phyloP scores from a whole-genome alignment of 805 yeast genomes.

The Wickerhamomyces strasburgensis region DNA sequence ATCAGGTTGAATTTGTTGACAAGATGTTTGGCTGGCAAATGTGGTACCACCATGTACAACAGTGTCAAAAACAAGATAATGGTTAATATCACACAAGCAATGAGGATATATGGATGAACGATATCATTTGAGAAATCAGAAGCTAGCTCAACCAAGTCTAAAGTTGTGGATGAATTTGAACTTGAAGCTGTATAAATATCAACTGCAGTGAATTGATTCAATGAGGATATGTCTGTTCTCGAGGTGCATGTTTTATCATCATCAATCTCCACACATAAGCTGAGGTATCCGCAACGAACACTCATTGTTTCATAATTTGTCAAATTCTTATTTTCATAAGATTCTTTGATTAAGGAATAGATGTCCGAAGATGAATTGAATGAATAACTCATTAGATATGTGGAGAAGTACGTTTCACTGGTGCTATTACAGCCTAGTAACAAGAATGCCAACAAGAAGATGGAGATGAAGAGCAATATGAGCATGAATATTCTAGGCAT shows the following conservation, averaged over 20 bases:
- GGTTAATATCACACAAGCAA: slow-evolving; percentile 42
- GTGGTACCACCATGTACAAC: slow-evolving; percentile 43
- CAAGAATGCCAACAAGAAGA: slow-evolving; percentile 49
- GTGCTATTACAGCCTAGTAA: slow-evolving; percentile 49
- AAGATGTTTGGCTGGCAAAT: slow-evolving; percentile 37
- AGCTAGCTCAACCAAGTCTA: slow-evolving; percentile 47
- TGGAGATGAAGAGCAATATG: slow-evolving; percentile 39
- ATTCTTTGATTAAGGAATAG: slow-evolving; percentile 34
- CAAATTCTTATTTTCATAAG: slow-evolving; percentile 29
- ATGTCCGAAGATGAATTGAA: slow-evolving; percentile 44
- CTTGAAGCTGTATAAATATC: slow-evolving; percentile 29
- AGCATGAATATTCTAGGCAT: slow-evolving; percentile 40
- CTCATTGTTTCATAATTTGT: slow-evolving; percentile 35
- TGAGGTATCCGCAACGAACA: slow-evolving; percentile 51
- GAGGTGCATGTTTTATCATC: slow-evolving; percentile 34
- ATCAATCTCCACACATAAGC: slow-evolving; percentile 44
- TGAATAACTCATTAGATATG: slow-evolving; percentile 43
- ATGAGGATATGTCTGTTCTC: slow-evolving; percentile 23
- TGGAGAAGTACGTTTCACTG: slow-evolving; percentile 38
- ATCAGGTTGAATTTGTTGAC: slow-evolving; percentile 27
- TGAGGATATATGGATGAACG: slow-evolving; percentile 50
- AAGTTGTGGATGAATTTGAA: slow-evolving; percentile 28
- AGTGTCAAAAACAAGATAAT: slow-evolving; percentile 36
- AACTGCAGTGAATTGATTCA: slow-evolving; percentile 29
- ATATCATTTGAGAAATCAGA: slow-evolving; percentile 38